phyloP scores from a whole-genome alignment of 1,284 basidiomycete genomes.

The Puccinia hordei region DNA sequence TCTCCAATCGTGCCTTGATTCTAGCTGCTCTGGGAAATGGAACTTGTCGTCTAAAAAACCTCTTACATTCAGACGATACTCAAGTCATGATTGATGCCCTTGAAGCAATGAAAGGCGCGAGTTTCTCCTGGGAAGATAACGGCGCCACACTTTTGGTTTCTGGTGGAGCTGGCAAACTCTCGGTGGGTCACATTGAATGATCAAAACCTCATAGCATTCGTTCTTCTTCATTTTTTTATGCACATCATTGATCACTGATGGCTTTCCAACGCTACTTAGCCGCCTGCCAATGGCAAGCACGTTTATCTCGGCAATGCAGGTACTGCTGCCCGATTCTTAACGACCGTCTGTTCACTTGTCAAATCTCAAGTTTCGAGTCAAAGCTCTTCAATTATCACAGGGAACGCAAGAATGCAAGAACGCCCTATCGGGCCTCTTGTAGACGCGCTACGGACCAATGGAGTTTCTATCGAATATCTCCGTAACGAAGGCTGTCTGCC shows the following conservation, averaged over 20 bases:
- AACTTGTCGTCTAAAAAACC: conserved; percentile 82
- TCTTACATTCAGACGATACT: conserved; percentile 96
- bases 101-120: conserved; percentile 84
- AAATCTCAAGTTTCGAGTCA: conserved; percentile 61
- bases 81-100: conserved; percentile 98
- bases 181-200: conserved; percentile 54
- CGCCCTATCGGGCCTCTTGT: conserved; percentile 92
- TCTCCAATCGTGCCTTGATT: conserved; percentile 92
- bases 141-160: conserved; percentile 89
- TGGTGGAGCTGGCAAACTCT: conserved; percentile 80
- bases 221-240: background rate
- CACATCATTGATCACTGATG: background rate
- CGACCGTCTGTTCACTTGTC: conserved; percentile 88
- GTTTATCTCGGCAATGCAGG: conserved; percentile 96
- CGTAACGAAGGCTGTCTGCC: conserved; percentile 84
- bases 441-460: conserved; percentile 81
- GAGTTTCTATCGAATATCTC: conserved; percentile 75
- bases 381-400: conserved; percentile 67
- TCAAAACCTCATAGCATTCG: background rate
- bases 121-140: conserved; percentile 86
- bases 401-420: conserved; percentile 98
- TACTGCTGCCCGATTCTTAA: conserved; percentile 95
- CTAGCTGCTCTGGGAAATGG: conserved; percentile 88
- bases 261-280: conserved; percentile 54
- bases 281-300: conserved; percentile 77